Conservation (phyloP, 768 basidiomycete genomes). For the Suillus americanus region DNA sequence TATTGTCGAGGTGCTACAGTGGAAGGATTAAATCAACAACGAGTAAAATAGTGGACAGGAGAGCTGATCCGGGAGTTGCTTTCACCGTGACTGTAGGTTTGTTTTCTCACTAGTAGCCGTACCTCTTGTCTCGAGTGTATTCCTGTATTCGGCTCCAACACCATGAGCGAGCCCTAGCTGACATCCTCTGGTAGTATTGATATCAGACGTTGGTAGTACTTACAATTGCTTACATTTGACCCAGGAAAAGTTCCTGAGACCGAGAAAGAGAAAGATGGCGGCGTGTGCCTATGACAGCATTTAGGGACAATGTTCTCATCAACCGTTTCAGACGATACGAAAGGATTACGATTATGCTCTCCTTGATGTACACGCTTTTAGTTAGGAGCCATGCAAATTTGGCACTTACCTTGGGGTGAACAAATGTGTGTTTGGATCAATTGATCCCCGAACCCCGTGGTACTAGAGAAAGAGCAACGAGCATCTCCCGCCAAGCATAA, state of each 20-base stretch:
- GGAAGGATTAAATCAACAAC: neutral
- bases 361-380: neutral
- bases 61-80: neutral
- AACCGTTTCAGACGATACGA: constrained; percentile 61
- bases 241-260: constrained; percentile 42
- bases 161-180: neutral
- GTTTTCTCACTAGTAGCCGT: neutral
- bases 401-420: neutral
- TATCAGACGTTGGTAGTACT: neutral
- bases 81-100: neutral
- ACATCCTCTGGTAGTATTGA: neutral
- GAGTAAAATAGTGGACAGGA: neutral
- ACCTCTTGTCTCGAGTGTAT: neutral
- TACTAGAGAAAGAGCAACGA: neutral
- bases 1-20: neutral
- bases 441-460: neutral
- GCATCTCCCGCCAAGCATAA: neutral
- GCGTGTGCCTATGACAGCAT: constrained; percentile 75
- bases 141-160: neutral
- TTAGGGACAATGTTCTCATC: constrained; percentile 68
- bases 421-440: neutral
- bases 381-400: neutral
- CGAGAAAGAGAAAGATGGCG: constrained; percentile 61
- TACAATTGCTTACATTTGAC: neutral
- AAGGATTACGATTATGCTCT: constrained; percentile 44